Conservation (phyloP, 441 rosid species). For the Manihot esculenta region DNA sequence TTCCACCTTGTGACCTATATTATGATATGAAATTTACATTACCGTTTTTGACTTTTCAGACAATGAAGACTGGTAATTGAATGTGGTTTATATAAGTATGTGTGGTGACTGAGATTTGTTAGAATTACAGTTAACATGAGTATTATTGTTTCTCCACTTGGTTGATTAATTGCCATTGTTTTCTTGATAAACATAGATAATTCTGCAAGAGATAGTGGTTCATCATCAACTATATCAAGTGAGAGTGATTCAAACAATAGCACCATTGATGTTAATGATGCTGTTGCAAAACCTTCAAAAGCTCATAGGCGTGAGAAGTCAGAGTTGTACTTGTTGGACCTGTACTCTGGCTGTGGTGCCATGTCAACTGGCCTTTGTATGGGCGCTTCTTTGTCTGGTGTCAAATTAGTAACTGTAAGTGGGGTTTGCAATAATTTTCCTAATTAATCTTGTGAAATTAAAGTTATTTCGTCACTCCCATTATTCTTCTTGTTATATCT, state of each 20-base stretch:
- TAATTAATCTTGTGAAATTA: not conserved
- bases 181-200: conserved; percentile 11
- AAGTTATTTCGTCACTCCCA: not conserved
- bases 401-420: conserved; percentile 18
- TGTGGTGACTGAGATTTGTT: not conserved
- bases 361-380: conserved; percentile 22
- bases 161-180: not conserved
- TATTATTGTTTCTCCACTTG: not conserved
- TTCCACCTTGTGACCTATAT: conserved; percentile 15
- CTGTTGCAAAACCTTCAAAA: not conserved
- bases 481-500: not conserved
- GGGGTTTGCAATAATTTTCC: not conserved
- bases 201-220: conserved; percentile 17
- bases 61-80: conserved; percentile 2
- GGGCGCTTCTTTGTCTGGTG: conserved; percentile 19
- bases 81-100: not conserved
- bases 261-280: not conserved
- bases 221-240: conserved; percentile 33
- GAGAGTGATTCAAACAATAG: conserved; percentile 17
- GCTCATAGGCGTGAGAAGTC: not conserved
- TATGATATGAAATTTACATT: conserved; percentile 22
- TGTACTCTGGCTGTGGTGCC: conserved; percentile 21
- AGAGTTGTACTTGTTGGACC: conserved; percentile 16
- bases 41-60: conserved; percentile 16
- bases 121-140: not conserved